phyloP scores from a whole-genome alignment of 2,329 filamentous ascomycete genomes.

The Fusarium papillatum region DNA sequence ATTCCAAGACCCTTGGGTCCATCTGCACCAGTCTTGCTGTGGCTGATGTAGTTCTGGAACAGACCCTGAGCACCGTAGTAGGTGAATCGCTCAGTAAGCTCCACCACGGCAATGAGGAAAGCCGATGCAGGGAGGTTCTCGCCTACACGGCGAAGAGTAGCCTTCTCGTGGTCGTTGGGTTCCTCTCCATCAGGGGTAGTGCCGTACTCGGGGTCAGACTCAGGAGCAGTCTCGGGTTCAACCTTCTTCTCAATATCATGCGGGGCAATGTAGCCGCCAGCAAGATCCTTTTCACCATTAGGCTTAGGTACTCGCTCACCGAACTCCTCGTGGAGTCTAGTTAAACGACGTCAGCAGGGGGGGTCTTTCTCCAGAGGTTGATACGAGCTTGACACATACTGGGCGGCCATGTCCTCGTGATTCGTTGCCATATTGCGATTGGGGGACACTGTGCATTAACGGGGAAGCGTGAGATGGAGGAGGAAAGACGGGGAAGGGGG shows the following conservation, averaged over 20 bases:
- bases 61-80: slow-evolving; percentile 67
- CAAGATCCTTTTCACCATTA: slow-evolving; percentile 40
- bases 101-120: slow-evolving; percentile 69
- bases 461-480: neutral
- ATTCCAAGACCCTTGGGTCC: slow-evolving; percentile 66
- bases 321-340: slow-evolving; percentile 46
- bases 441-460: slow-evolving; percentile 15
- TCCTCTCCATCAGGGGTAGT: slow-evolving; percentile 61
- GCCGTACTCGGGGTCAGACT: slow-evolving; percentile 43
- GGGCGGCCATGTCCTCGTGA: slow-evolving; percentile 49
- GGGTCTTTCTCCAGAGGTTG: neutral
- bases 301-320: slow-evolving; percentile 37
- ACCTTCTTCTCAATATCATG: slow-evolving; percentile 42
- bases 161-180: slow-evolving; percentile 65
- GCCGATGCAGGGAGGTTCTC: slow-evolving; percentile 68
- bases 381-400: slow-evolving; percentile 43
- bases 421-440: slow-evolving; percentile 47
- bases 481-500: slow-evolving; percentile 2
- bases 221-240: neutral
- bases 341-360: slow-evolving; percentile 17
- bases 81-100: slow-evolving; percentile 70
- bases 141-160: slow-evolving; percentile 63
- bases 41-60: slow-evolving; percentile 68
- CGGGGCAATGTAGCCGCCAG: slow-evolving; percentile 40
- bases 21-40: slow-evolving; percentile 49